These are phyloP conservation scores for Prunus armeniaca DNA, from an alignment of 306 rosid species.

Conservation along the genomic window DNA sequence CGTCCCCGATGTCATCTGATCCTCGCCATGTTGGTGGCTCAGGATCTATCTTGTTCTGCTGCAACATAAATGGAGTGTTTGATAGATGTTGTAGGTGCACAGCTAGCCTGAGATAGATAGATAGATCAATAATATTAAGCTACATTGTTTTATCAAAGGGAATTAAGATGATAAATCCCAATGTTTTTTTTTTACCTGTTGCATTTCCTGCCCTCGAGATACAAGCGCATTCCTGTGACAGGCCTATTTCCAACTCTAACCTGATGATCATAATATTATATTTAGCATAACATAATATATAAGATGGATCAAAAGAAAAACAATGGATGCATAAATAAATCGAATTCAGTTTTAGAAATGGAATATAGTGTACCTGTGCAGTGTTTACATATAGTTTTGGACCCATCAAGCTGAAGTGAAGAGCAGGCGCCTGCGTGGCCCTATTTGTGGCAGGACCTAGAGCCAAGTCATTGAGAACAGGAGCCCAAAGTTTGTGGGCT, in stretches of 20 bases:
- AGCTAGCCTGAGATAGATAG: conserved; percentile 50
- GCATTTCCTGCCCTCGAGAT: conserved; percentile 90
- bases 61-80: conserved; percentile 52
- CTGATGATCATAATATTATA: conserved; percentile 23
- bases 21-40: conserved; percentile 51
- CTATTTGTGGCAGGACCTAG: conserved; percentile 63
- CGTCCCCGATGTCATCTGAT: conserved; percentile 54
- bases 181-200: conserved; percentile 46
- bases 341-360: not conserved
- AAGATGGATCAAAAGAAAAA: not conserved
- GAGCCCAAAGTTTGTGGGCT: conserved; percentile 81
- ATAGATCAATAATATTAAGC: not conserved
- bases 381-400: conserved; percentile 74
- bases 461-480: conserved; percentile 74
- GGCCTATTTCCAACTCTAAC: conserved; percentile 71
- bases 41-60: conserved; percentile 35
- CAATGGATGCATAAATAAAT: not conserved
- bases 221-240: conserved; percentile 81
- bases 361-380: conserved; percentile 38
- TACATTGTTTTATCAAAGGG: not conserved
- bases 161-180: not conserved
- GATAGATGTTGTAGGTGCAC: conserved; percentile 80
- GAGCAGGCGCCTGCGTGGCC: conserved; percentile 42
- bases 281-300: no score
- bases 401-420: conserved; percentile 71